phyloP scores from a whole-genome alignment of 2,329 filamentous ascomycete species.

The Paracoccidioides brasiliensis region DNA sequence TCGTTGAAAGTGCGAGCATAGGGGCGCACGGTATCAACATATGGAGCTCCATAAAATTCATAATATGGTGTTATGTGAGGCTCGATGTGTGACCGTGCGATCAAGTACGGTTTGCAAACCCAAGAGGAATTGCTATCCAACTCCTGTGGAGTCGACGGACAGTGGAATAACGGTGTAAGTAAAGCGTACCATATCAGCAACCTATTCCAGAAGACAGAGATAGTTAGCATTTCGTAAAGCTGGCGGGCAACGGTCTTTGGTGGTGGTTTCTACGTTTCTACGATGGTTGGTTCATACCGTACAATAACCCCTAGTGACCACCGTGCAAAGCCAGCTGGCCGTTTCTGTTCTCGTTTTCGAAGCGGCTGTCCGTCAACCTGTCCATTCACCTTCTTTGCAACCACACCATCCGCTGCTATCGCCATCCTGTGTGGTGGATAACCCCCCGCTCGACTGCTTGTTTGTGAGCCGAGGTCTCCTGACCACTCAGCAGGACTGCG shows the following conservation, averaged over 20 bases:
- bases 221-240: background rate
- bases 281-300: constrained; percentile 21
- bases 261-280: no score
- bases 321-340: constrained; percentile 15
- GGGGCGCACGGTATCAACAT: constrained; percentile 62
- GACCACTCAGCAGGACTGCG: background rate
- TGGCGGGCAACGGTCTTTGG: no score
- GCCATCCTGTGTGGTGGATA: background rate
- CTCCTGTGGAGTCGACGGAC: constrained; percentile 55
- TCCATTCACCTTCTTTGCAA: constrained; percentile 12
- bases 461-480: background rate
- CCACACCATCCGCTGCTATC: constrained; percentile 17
- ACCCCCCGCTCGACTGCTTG: background rate
- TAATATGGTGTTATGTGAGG: constrained; percentile 82
- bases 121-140: constrained; percentile 57
- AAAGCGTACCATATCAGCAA: constrained; percentile 77
- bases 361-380: constrained; percentile 6
- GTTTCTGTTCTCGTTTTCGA: constrained; percentile 8
- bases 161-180: constrained; percentile 67
- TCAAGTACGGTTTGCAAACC: constrained; percentile 69
- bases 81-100: constrained; percentile 51
- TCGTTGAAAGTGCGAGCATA: constrained; percentile 50
- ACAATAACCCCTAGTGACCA: constrained; percentile 25
- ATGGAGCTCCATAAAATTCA: constrained; percentile 66
- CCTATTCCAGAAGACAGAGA: constrained; percentile 32